Evolutionary conservation across 805 yeast genomes (phyloP), one percentile per base, ranked within the genome.

Genomic region (Yamadazyma tumulicola): DNA sequence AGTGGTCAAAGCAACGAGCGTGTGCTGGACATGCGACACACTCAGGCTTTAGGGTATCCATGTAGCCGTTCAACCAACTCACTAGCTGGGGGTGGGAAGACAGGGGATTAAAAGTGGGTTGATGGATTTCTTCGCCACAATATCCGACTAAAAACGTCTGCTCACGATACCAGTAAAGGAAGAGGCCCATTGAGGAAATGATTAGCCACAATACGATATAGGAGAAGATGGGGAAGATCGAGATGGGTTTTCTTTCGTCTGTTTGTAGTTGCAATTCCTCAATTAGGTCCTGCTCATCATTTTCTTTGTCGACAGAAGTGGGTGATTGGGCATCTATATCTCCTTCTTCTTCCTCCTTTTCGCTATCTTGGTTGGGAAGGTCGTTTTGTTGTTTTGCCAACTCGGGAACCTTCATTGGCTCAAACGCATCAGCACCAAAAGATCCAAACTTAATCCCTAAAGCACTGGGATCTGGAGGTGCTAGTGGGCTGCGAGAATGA

Each of bases 11-110:
- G 59, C 97, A 91, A 24, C 75, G 65, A 0, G 89, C 93, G 59
- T 89, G 80, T 3, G 69, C 73, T 2, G 97, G 97, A 53, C 97
- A 91, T 17, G 74, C 74, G 4, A 74, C 60, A 61, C 98, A 91
- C 0, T 46, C 29, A 2, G 95, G 94, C 31, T 71, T 70, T 32
- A 71, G 53, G 0, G 51, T 38, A 31, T 72, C 74, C 37, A 83
- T 55, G 37, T 63, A 58, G 0, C 56, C 47, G 26, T 82, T 85
- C 7, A 69, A 23, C 7, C 46, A 31, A 3, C 55, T 45, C n/a
- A n/a, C n/a, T 18, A 75, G 39, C 0, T 57, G 49, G 19, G 60
- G 58, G 4, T 54, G 46, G 5, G 54, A 49, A 3, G 48, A 44
- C 17, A 51, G 35, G 10, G 43, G 31, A 1, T 65, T 62, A 32